Evolutionary conservation across 495 filamentous ascomycete genomes (phyloP).

Genomic region (Trypethelium eluteriae): DNA sequence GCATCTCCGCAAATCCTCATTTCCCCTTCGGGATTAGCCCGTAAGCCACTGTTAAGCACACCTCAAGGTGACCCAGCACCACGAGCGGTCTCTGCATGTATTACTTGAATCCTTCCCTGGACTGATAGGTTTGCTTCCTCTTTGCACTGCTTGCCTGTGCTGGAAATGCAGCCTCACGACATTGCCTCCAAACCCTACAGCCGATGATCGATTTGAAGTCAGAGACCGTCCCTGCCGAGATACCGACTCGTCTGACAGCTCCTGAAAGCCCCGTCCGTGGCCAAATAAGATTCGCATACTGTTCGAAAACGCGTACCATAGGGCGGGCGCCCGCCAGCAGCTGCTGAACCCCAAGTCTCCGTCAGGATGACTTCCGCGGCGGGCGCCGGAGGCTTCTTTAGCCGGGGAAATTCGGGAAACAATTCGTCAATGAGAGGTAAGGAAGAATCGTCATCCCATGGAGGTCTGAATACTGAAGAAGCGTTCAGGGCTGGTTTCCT

Average conservation of each 20-base stretch:
- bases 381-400: conserved; percentile 34
- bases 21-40: neutral
- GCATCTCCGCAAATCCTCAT: neutral
- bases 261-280: neutral
- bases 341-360: conserved; percentile 12
- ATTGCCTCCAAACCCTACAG: neutral
- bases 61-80: neutral
- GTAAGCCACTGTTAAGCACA: neutral
- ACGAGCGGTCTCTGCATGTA: neutral
- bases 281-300: neutral
- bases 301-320: neutral
- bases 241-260: neutral
- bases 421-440: conserved; percentile 28
- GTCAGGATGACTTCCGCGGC: conserved; percentile 31
- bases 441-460: neutral
- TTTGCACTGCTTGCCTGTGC: neutral
- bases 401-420: conserved; percentile 31
- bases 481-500: conserved; percentile 73
- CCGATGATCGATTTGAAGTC: neutral
- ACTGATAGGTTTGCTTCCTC: neutral
- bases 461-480: conserved; percentile 24
- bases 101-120: neutral
- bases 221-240: neutral
- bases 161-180: neutral
- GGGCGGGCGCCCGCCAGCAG: conserved; percentile 1